phyloP scores from a whole-genome alignment of 352 stramenopile genomes.

The Phytophthora fragariae region DNA sequence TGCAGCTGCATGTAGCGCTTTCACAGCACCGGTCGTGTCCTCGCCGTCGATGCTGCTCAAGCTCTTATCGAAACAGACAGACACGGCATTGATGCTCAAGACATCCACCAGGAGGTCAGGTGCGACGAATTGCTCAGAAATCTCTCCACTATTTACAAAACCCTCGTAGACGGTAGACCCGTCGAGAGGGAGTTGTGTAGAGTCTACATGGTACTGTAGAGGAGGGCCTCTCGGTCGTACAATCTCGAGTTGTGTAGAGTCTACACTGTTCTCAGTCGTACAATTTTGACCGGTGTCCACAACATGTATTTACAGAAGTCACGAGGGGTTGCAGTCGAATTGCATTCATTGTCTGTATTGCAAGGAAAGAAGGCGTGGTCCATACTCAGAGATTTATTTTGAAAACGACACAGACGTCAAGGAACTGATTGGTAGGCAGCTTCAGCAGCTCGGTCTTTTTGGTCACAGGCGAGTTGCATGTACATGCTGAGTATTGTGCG shows the following conservation, averaged over 20 bases:
- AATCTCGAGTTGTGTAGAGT: not conserved
- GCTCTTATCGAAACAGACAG: conserved; percentile 54
- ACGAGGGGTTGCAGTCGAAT: too few relatives aligned
- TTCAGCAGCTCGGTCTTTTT: too few relatives aligned
- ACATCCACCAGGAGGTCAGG: conserved; percentile 61
- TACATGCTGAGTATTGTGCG: too few relatives aligned
- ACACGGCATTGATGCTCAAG: conserved; percentile 53
- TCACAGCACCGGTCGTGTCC: conserved; percentile 50
- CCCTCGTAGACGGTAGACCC: not conserved
- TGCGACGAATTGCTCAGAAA: conserved; percentile 5
- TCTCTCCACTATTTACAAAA: too few relatives aligned
- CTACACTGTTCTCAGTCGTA: not conserved
- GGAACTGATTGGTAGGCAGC: too few relatives aligned
- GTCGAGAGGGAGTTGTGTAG: not conserved
- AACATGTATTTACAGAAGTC: not conserved
- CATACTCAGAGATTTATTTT: too few relatives aligned
- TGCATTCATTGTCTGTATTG: too few relatives aligned
- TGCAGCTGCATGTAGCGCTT: conserved; percentile 34
- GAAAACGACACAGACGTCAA: too few relatives aligned
- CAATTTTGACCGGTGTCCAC: not conserved
- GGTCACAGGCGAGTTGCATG: too few relatives aligned
- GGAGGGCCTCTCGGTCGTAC: not conserved
- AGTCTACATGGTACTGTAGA: not conserved
- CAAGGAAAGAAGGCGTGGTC: too few relatives aligned
- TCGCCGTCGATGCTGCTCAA: conserved; percentile 54